Base-by-base conservation (phyloP, 495 filamentous ascomycete genomes). In the Tuber umbilicatum region DNA sequence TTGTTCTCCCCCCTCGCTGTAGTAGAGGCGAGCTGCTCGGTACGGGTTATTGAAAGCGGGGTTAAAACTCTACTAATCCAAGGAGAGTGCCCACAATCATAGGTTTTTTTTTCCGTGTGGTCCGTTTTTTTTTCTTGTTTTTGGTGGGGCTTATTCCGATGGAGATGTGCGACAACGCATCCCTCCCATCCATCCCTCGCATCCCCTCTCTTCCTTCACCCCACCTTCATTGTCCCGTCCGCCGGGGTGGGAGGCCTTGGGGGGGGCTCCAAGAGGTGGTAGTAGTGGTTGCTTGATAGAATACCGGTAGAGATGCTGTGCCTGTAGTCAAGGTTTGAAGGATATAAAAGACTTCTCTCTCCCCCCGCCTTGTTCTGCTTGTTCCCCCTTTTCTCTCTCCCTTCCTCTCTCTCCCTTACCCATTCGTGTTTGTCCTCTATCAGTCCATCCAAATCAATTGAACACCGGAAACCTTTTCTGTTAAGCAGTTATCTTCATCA, bases 341-440 rank as follows among this genome's bases (percentile, higher is more conserved):
- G 55, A 64, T 64, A 64, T 64, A 64, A 64, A 64, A 64, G 55
- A 64, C 55, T 64, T 64, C 55, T 31, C 27, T 55, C 23, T 27
- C 50, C 50, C 55, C 55, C 55, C 2, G 55, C 2, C 55, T 16
- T 31, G n/a, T 16, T 31, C 55, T 31, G 27, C 31, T 64, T 31
- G 55, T 31, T 75, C 73, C 73, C 73, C 64, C 41, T 60, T 39
- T 23, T 50, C 43, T 42, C 67, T 72, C 35, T 38, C 68, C 71
- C 40, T 70, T 55, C n/a, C 50, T 73, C 73, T 73, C 70, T 70
- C 64, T 73, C 75, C 55, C 27, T 35, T 45, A 55, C 74, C 47
- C 21, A 42, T 67, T 73, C 14, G 47, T 23, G 41, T 71, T 69
- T 41, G 45, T 21, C 76, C 60, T 71, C 45, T 45, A 67, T 42